Evolutionary conservation across 2,329 filamentous ascomycete species (phyloP).

Genomic region (Calonectria pteridis): DNA sequence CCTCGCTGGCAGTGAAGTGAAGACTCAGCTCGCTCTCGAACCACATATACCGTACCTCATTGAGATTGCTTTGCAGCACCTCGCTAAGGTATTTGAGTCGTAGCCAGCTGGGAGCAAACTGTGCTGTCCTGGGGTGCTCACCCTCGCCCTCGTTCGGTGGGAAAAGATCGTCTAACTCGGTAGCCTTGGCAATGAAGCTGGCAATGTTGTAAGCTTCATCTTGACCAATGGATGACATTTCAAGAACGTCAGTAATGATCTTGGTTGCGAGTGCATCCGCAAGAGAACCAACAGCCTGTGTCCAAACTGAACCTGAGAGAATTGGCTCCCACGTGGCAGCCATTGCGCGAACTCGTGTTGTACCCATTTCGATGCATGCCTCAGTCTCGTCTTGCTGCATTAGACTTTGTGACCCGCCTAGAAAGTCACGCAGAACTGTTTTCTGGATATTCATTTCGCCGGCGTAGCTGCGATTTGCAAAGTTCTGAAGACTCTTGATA

Average conservation of each 20-base stretch:
- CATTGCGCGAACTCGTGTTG: conserved; percentile 64
- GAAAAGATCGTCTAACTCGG: conserved; percentile 71
- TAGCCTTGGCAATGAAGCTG: conserved; percentile 68
- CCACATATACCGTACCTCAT: conserved; percentile 74
- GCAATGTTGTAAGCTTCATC: conserved; percentile 74
- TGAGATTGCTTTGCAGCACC: conserved; percentile 75
- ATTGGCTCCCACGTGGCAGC: conserved; percentile 70
- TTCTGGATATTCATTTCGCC: conserved; percentile 72
- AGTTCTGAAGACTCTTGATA: conserved; percentile 68
- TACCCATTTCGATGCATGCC: conserved; percentile 65
- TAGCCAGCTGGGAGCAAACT: conserved; percentile 73
- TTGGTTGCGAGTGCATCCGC: conserved; percentile 71
- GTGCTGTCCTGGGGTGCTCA: conserved; percentile 67
- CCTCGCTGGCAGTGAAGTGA: conserved; percentile 72
- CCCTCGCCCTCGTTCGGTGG: conserved; percentile 58
- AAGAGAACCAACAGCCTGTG: conserved; percentile 71
- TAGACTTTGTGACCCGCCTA: conserved; percentile 71
- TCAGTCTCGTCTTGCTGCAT: conserved; percentile 69
- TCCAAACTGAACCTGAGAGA: conserved; percentile 71
- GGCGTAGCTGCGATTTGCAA: conserved; percentile 72
- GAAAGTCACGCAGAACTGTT: conserved; percentile 70
- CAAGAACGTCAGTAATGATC: conserved; percentile 71
- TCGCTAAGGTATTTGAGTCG: conserved; percentile 74
- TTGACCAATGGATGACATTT: conserved; percentile 71
- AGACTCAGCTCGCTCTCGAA: conserved; percentile 74